Conservation (phyloP, 345 rosid species). For the Dovyalis caffra region DNA sequence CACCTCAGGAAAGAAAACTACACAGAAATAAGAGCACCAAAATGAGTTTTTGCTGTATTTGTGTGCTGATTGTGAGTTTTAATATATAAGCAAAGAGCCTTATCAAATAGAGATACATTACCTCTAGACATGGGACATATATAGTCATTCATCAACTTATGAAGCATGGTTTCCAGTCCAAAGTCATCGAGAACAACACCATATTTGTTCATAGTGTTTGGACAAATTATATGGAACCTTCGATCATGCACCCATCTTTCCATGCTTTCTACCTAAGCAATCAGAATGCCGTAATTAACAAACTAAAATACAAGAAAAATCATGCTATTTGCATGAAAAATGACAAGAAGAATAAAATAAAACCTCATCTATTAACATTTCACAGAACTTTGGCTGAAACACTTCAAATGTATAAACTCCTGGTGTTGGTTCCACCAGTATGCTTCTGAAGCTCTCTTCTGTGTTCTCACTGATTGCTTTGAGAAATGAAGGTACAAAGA, state of each 20-base stretch:
- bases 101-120: slow-evolving; percentile 14
- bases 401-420: slow-evolving; percentile 80
- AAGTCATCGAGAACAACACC: slow-evolving; percentile 96
- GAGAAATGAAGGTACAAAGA: slow-evolving; percentile 79
- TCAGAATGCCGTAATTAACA: slow-evolving; percentile 43
- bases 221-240: slow-evolving; percentile 78
- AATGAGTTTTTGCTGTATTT: neutral
- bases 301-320: slow-evolving; percentile 27
- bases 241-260: slow-evolving; percentile 77
- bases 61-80: neutral
- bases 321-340: neutral
- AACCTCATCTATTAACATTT: slow-evolving; percentile 78
- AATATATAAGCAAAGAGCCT: neutral
- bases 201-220: slow-evolving; percentile 89
- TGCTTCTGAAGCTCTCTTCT: slow-evolving; percentile 58
- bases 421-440: slow-evolving; percentile 49
- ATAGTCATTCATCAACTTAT: slow-evolving; percentile 67
- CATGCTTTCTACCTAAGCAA: slow-evolving; percentile 79
- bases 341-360: slow-evolving; percentile 6
- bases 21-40: slow-evolving; percentile 18
- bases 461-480: slow-evolving; percentile 53
- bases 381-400: slow-evolving; percentile 69
- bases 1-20: slow-evolving; percentile 82
- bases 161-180: slow-evolving; percentile 80
- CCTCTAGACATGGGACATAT: slow-evolving; percentile 72